These are phyloP conservation scores for Podaxis sp. DNA, from an alignment of 768 basidiomycete species.

Conservation along the genomic window DNA sequence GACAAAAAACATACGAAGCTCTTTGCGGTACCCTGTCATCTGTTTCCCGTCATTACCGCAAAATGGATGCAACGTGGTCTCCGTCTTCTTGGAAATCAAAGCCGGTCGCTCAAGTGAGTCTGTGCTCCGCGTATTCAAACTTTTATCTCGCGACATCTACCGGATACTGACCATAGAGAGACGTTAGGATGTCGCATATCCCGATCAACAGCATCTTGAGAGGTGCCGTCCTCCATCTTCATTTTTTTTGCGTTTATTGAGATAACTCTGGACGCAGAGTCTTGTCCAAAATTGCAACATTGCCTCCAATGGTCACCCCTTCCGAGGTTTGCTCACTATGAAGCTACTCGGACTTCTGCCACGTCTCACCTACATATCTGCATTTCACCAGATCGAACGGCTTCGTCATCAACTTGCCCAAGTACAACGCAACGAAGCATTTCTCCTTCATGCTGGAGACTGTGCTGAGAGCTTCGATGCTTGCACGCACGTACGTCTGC, in stretches of 20 bases:
- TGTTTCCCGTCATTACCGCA: conserved; percentile 2
- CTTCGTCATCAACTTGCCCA: conserved; percentile 75
- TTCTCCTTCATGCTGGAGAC: conserved; percentile 95
- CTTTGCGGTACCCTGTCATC: background rate
- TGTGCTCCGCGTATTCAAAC: background rate
- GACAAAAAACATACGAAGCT: background rate
- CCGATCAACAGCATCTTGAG: conserved; percentile 19
- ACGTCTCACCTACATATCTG: conserved; percentile 12
- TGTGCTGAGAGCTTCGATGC: conserved; percentile 96
- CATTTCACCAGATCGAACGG: conserved; percentile 65
- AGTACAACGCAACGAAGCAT: conserved; percentile 86
- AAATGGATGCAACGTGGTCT: conserved; percentile 47
- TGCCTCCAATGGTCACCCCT: conserved; percentile 92
- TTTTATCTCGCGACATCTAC: background rate
- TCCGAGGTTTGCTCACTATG: conserved; percentile 65
- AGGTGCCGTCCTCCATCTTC: conserved; percentile 15
- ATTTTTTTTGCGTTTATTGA: background rate
- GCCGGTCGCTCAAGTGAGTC: conserved; percentile 22
- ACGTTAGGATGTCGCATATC: conserved; percentile 21
- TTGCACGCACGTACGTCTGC: conserved; percentile 71
- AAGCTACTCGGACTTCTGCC: conserved; percentile 28
- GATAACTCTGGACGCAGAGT: conserved; percentile 44
- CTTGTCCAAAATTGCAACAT: conserved; percentile 66
- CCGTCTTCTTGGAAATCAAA: conserved; percentile 74
- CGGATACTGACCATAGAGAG: background rate